phyloP scores from a whole-genome alignment of 306 rosid species.

The Boehmeria nivea region DNA sequence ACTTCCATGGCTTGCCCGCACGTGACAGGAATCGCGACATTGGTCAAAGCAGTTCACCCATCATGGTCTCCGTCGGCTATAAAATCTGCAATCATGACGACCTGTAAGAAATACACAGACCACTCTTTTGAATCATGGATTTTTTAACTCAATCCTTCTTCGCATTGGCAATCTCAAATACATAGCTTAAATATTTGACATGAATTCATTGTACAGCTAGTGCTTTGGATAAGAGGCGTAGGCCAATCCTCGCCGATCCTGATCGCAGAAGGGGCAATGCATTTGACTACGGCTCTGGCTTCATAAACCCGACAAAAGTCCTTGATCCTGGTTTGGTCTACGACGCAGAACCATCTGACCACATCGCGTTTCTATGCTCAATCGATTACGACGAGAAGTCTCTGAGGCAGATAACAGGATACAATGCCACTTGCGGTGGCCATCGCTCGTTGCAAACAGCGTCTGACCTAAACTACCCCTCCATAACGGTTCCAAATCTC shows the following conservation, averaged over 20 bases:
- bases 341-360: conserved; percentile 48
- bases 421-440: conserved; percentile 57
- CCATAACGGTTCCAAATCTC: conserved; percentile 63
- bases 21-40: conserved; percentile 71
- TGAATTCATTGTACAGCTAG: conserved; percentile 45
- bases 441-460: conserved; percentile 41
- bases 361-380: conserved; percentile 60
- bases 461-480: conserved; percentile 64
- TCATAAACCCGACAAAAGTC: conserved; percentile 59
- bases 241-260: conserved; percentile 53
- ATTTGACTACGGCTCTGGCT: conserved; percentile 77
- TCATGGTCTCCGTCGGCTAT: conserved; percentile 73
- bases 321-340: conserved; percentile 72
- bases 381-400: conserved; percentile 57
- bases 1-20: conserved; percentile 91
- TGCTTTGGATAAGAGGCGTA: conserved; percentile 49
- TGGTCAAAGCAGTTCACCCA: conserved; percentile 69
- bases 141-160: too few species aligned
- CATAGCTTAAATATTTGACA: too few species aligned
- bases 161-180: too few species aligned
- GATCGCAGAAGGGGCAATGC: conserved; percentile 54
- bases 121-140: too few species aligned
- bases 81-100: conserved; percentile 81
- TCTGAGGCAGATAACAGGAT: conserved; percentile 52
- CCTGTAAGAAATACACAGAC: conserved; percentile 51